Evolutionary conservation across 257 asterid species (phyloP).

Genomic region (Solanum tarapatanum): DNA sequence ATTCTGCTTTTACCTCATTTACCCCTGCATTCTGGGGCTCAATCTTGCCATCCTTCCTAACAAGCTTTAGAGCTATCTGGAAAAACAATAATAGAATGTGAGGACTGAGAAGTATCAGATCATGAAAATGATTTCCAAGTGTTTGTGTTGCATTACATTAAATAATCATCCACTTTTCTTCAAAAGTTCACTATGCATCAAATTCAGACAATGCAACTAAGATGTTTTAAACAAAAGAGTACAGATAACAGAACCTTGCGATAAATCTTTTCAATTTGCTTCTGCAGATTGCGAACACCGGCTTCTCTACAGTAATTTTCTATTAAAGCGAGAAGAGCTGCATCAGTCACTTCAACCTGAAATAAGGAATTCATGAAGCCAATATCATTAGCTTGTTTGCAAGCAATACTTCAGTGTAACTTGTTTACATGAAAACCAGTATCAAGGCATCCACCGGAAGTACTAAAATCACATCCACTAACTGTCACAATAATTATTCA

Average conservation of each 20-base stretch:
- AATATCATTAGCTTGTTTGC: neutral
- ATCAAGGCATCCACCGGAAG: neutral
- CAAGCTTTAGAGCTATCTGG: conserved; percentile 88
- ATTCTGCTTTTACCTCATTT: conserved; percentile 21
- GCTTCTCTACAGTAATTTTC: conserved; percentile 99
- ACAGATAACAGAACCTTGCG: conserved; percentile 51
- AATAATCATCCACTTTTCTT: neutral
- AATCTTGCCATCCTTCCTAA: conserved; percentile 38
- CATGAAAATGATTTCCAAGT: neutral
- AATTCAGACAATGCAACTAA: neutral
- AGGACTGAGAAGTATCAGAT: neutral
- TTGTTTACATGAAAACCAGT: neutral
- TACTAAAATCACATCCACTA: neutral
- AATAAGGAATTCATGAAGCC: conserved; percentile 3
- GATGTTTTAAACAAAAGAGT: neutral
- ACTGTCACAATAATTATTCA: neutral
- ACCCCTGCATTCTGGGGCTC: conserved; percentile 16
- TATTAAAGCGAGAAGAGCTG: conserved; percentile 81
- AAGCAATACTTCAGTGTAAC: neutral
- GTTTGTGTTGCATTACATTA: neutral
- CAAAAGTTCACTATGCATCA: neutral
- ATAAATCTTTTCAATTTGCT: conserved; percentile 97
- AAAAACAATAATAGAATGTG: conserved; percentile 2
- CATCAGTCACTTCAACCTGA: conserved; percentile 89
- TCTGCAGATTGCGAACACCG: conserved; percentile 97